Evolutionary conservation across 306 rosid genomes (phyloP).

Genomic region (Quercus alba): DNA sequence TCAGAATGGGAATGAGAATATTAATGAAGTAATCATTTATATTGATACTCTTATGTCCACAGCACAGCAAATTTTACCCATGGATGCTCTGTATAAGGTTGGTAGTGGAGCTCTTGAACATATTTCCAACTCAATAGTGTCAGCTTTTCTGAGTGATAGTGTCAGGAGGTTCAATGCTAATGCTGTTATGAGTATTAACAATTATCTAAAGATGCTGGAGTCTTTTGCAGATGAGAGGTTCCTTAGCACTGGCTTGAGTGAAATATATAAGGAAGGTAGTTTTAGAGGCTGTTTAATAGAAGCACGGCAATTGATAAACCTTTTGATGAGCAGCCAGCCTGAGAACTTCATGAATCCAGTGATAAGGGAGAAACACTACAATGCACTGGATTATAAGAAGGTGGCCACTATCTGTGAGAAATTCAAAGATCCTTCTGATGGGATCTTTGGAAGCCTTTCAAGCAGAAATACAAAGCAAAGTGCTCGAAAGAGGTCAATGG

Average conservation of each 20-base stretch:
- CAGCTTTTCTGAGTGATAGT: conserved; percentile 67
- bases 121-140: conserved; percentile 56
- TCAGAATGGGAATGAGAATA: conserved; percentile 61
- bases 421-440: conserved; percentile 82
- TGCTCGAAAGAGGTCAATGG: conserved; percentile 90
- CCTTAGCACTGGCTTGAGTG: conserved; percentile 62
- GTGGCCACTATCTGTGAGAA: conserved; percentile 76
- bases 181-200: conserved; percentile 54
- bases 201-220: conserved; percentile 61
- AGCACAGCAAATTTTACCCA: conserved; percentile 81
- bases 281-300: conserved; percentile 62
- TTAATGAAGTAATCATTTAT: conserved; percentile 72
- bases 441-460: conserved; percentile 81
- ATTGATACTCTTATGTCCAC: conserved; percentile 83
- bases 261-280: conserved; percentile 52
- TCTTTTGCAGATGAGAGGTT: conserved; percentile 75
- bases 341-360: conserved; percentile 99
- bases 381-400: conserved; percentile 75
- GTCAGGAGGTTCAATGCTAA: conserved; percentile 80
- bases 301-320: conserved; percentile 77
- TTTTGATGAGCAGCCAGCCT: conserved; percentile 83
- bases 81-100: conserved; percentile 76
- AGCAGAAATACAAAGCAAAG: conserved; percentile 71
- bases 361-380: conserved; percentile 78
- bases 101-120: conserved; percentile 88